phyloP scores from a whole-genome alignment of 2,329 filamentous ascomycete genomes.

The Diaporthe longicolla region DNA sequence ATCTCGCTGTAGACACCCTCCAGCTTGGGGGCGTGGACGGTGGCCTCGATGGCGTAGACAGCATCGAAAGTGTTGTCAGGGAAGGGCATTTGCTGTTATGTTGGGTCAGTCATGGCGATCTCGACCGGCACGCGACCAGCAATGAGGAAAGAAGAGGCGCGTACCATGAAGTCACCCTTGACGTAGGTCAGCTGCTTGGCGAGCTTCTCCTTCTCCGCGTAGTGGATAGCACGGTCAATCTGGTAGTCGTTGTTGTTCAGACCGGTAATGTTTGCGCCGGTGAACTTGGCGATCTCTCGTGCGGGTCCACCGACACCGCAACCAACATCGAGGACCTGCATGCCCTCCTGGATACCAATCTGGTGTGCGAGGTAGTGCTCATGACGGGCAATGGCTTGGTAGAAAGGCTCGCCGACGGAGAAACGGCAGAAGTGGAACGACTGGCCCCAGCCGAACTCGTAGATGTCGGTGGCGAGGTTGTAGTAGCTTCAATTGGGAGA shows the following conservation, averaged over 20 bases:
- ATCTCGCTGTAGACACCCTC: constrained; percentile 96
- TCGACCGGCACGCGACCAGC: background rate
- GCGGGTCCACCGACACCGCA: constrained; percentile 97
- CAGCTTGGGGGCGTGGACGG: constrained; percentile 91
- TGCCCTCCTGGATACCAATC: constrained; percentile 87
- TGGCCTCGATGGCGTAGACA: constrained; percentile 97
- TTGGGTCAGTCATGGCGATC: background rate
- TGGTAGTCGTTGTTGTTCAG: constrained; percentile 99
- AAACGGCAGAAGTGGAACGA: constrained; percentile 99
- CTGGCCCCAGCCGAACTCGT: constrained; percentile 97
- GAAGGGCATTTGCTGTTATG: constrained; percentile 87
- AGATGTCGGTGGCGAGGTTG: constrained; percentile 95
- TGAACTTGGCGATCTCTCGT: constrained; percentile 96
- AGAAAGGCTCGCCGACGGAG: constrained; percentile 86
- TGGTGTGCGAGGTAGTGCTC: constrained; percentile 96
- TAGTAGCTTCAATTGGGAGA: constrained; percentile 77
- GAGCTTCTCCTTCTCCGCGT: constrained; percentile 86
- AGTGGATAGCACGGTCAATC: constrained; percentile 91
- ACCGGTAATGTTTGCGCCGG: constrained; percentile 88
- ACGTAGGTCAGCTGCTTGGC: constrained; percentile 85
- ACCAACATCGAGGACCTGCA: constrained; percentile 94
- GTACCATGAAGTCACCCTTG: constrained; percentile 96
- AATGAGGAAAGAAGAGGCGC: constrained; percentile 36
- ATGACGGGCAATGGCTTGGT: constrained; percentile 93
- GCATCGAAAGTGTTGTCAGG: constrained; percentile 93